Evolutionary conservation across 768 basidiomycete genomes (phyloP), one percentile per base, ranked within the genome.

Genomic region (Phaeotremella skinneri): DNA sequence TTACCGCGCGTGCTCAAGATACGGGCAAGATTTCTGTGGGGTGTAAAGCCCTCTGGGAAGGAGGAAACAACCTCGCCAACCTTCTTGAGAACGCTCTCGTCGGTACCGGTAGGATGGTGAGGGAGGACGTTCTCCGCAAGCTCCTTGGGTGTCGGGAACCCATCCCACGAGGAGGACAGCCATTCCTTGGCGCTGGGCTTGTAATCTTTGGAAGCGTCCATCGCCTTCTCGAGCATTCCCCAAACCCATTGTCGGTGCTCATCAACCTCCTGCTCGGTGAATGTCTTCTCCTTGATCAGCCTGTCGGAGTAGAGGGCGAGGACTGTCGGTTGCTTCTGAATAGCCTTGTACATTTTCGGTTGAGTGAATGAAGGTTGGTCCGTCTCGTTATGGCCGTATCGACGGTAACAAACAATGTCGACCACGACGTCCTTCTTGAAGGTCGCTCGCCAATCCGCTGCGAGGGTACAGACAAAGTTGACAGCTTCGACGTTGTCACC

Each of bases 241-340:
- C 91, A 96, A 2, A 99, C 96, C 96, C 96, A 99, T 69, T 88
- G 89, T 82, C 91, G 91, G 82, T 98, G 96, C 74, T 97, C 93
- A 75, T 94, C 92, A 52, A 97, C 90, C 72, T 98, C 93, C 79
- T 88, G 86, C 77, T 91, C 88, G 30, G 91, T 93, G 78, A 99
- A 99, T 1, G 93, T 91, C 26, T 88, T 87, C 56, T 96, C 90
- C 52, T 86, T 86, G 69, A 90, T 83, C 50, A 99, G 81, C 80
- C 89, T 88, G 74, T 93, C 90, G 62, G 89, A 85, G 81, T 99
- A 99, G 75, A 91, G 84, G 5, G 90, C 88, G 53, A 98, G 82
- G 3, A 92, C 85, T 1, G 93, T 92, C 1, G 89, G 89, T 79
- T 98, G 91, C 70, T 90, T 88, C 79, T 86, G 86, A 75, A 99